A percentile compares a stretch with the other conserved stretches of the same genome.
phyloP scores from a whole-genome alignment of 1,139 yeast genomes.

The Lizanozyma gosingica region DNA sequence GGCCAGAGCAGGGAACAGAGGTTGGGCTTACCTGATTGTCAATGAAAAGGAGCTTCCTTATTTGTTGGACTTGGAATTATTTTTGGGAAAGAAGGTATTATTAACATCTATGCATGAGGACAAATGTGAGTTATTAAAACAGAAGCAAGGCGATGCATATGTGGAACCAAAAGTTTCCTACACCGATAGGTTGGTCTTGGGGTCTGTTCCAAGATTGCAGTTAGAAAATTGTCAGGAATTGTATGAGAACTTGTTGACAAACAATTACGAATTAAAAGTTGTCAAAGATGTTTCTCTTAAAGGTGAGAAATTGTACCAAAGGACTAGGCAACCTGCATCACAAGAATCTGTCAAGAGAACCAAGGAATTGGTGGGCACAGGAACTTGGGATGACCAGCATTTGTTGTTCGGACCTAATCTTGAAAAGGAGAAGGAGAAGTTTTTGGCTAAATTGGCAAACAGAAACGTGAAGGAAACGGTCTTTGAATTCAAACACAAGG shows the following conservation, averaged over 20 bases:
- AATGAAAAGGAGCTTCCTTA: constrained; percentile 85
- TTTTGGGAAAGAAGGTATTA: constrained; percentile 74
- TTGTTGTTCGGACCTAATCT: constrained; percentile 62
- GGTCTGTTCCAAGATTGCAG: constrained; percentile 66
- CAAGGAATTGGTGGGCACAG: constrained; percentile 67
- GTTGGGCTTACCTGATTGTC: constrained; percentile 94
- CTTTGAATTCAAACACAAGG: constrained; percentile 68
- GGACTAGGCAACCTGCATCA: constrained; percentile 84
- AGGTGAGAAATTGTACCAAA: constrained; percentile 81
- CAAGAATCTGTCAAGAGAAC: constrained; percentile 76
- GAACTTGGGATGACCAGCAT: constrained; percentile 83
- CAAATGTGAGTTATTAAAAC: constrained; percentile 42
- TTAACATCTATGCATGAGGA: constrained; percentile 63
- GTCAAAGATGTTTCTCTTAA: constrained; percentile 67
- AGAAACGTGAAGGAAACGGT: constrained; percentile 80
- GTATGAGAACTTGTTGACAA: constrained; percentile 49
- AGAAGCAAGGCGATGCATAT: constrained; percentile 31
- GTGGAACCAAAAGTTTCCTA: constrained; percentile 54
- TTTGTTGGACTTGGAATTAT: constrained; percentile 79
- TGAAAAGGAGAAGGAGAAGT: constrained; percentile 66
- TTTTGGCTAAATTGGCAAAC: constrained; percentile 62
- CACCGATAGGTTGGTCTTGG: constrained; percentile 72
- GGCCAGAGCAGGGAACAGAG: constrained; percentile 96
- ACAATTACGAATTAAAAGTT: constrained; percentile 62
- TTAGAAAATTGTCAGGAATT: constrained; percentile 70